phyloP scores from a whole-genome alignment of 192 early-diverging fungal genomes.

The Coemansia sp. region DNA sequence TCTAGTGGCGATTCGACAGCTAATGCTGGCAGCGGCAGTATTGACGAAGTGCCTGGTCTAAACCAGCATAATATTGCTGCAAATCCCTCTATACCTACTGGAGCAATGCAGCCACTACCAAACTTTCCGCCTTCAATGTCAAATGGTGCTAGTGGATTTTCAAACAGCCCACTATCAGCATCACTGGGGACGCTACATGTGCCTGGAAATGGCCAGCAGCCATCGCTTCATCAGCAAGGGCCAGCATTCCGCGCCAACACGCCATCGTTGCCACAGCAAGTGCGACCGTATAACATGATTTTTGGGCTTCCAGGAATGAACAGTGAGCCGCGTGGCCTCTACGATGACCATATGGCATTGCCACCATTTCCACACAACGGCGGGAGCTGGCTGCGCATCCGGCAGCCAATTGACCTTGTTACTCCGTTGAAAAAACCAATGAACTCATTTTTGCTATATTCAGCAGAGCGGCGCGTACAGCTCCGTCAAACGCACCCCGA shows the following conservation, averaged over 20 bases:
- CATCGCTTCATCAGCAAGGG: slow-evolving; percentile 5
- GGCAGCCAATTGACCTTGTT: slow-evolving; percentile 54
- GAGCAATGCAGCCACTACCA: background rate
- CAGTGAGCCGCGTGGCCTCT: slow-evolving; percentile 30
- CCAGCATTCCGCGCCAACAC: slow-evolving; percentile 13
- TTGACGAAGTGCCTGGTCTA: background rate
- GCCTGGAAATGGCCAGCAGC: slow-evolving; percentile 3
- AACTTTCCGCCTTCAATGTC: background rate
- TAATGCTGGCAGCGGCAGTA: background rate
- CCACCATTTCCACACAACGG: slow-evolving; percentile 29
- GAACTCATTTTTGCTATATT: slow-evolving; percentile 70
- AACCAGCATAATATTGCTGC: slow-evolving; percentile 3
- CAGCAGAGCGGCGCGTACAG: slow-evolving; percentile 65
- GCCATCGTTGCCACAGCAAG: slow-evolving; percentile 14
- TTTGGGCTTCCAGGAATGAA: slow-evolving; percentile 40
- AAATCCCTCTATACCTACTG: background rate
- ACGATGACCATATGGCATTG: slow-evolving; percentile 44
- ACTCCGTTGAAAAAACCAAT: slow-evolving; percentile 63
- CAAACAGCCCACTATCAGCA: slow-evolving; percentile 14
- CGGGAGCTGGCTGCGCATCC: slow-evolving; percentile 43
- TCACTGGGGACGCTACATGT: slow-evolving; percentile 10
- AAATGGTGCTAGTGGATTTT: slow-evolving; percentile 18
- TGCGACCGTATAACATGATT: slow-evolving; percentile 48
- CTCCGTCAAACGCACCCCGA: slow-evolving; percentile 60
- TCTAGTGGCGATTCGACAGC: background rate